Evolutionary conservation across 345 rosid genomes (phyloP).

Genomic region (Angophora floribunda): DNA sequence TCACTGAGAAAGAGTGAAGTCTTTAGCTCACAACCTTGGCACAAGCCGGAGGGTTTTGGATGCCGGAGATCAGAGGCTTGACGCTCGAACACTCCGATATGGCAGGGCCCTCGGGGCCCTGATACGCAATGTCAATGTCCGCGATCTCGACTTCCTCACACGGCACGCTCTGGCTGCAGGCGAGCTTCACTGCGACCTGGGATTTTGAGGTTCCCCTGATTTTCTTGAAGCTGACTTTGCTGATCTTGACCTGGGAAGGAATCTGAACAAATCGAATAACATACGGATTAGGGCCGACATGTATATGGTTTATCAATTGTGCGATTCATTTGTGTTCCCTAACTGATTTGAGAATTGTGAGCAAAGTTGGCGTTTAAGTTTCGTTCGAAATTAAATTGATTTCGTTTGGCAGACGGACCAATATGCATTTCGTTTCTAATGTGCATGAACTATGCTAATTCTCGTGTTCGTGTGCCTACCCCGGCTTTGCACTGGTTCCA

Average conservation of each 20-base stretch:
- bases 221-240: conserved; percentile 35
- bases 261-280: neutral
- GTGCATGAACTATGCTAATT: neutral
- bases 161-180: conserved; percentile 37
- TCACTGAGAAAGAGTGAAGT: neutral
- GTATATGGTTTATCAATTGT: neutral
- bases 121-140: conserved; percentile 1
- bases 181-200: conserved; percentile 21
- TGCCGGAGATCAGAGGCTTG: neutral
- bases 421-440: neutral
- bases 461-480: neutral
- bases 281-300: neutral
- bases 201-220: conserved; percentile 41
- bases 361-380: neutral
- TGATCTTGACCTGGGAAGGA: conserved; percentile 9
- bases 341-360: neutral
- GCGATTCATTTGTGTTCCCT: neutral
- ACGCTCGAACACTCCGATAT: neutral
- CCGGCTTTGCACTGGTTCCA: neutral
- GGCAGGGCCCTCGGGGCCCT: neutral
- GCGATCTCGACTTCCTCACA: conserved; percentile 3
- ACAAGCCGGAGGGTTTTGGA: neutral
- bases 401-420: neutral
- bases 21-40: neutral
- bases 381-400: neutral